Base-by-base conservation (phyloP, 73 alveolate genomes). In the Paramecium primaurelia region DNA sequence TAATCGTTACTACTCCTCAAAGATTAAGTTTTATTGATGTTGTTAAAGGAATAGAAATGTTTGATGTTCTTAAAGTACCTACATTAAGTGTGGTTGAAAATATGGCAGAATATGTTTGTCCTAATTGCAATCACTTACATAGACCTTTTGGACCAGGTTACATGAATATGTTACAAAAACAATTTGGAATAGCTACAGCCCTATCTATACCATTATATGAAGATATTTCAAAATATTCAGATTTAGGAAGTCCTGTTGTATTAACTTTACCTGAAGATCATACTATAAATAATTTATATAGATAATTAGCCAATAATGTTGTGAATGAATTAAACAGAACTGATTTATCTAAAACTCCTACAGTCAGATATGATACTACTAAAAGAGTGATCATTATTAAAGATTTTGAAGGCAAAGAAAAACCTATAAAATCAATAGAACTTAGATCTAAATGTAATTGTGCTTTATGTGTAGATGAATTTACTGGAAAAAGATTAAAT, bases 1-100 rank as follows among this genome's bases (percentile, higher is more conserved):
- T 97, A 28, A 96, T 97, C 36, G 99, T 97, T 18, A 97, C 99
- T 10, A 97, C 99, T 5, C 99, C 99, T 28, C 95, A 97, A 92
- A 96, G 92, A 86, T 93, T 97, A 32, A 88, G 96, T 40, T 96
- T 95, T 86, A 97, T 96, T 20, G 99, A 97, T 87, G 99, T 97
- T 11, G 96, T 97, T 3, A 97, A 92, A 30, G 97, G 97, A 36
- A 96, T 97, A 2, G 99, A 97, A 85, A 96, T 97, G 99, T 97
- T 97, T 75, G 99, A 96, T 77, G 93, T 92, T 10, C 92, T 97
- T 30, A 97, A 97, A 92, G 98, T 97, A 16, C 98, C 98, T 0
- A 97, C 99, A 5, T 84, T 97, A 10, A 96, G 97, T 9, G 96
- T 97, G 36, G 96, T 97, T 22, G 99, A 97, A 75, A 97, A 97